Evolutionary conservation across 768 basidiomycete genomes (phyloP), one percentile per base, ranked within the genome.

Genomic region (Polyporus arcularius): DNA sequence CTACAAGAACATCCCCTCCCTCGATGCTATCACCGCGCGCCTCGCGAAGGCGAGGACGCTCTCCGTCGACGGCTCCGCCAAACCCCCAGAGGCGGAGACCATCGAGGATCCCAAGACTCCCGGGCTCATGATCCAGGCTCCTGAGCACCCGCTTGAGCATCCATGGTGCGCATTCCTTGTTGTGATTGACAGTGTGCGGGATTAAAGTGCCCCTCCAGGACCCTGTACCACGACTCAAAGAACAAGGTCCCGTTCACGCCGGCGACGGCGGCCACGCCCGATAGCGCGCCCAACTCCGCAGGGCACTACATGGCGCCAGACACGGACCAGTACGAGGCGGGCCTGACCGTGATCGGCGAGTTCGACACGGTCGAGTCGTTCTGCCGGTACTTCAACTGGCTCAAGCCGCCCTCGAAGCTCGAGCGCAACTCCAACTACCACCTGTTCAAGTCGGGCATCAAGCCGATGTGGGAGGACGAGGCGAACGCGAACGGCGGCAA

Each of bases 381-480:
- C 78, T 94, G 93, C 74, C 85, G 93, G 18, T 92, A 93, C 77
- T 91, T 93, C 81, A 94, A 94, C 75, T 94, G 92, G 92, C 86
- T 94, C 63, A 94, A 94, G 74, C 90, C 90, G 0, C 95, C 95
- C 11, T 93, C 92, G 38, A 85, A 86, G 68, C 84, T 96, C 38
- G 91, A 94, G 68, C 87, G 87, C 68, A 94, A 93, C 75, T 89
- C 90, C 48, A 98, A 97, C 76, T 95, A 96, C 68, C 95, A 98
- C 71, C 82, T 98, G 57, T 97, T 98, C 85, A 96, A 96, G 76
- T 81, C 85, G 21, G 92, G 92, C 16, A 95, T 95, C 79, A 93
- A 94, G 71, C 93, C 93, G 14, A 96, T 97, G 95, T 97, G 94
- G 94, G 95, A 96, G 76, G 95, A 96, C 72, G 84, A 85, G 32